Evolutionary conservation across 1,284 basidiomycete genomes (phyloP).

Genomic region (Fomes fomentarius): DNA sequence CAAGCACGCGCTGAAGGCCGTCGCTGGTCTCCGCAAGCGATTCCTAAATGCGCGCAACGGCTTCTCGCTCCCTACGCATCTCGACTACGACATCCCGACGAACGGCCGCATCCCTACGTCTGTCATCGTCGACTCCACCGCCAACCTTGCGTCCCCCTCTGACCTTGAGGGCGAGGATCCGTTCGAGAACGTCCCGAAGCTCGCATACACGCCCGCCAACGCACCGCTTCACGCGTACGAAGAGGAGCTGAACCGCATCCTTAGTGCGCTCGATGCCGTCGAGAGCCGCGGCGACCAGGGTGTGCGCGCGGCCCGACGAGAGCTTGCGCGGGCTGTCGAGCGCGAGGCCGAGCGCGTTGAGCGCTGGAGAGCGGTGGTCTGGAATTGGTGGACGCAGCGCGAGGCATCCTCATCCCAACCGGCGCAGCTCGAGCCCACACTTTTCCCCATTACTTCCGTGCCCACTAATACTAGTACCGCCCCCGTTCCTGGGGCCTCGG

Average conservation of each 20-base stretch:
- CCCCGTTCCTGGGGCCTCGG: background rate
- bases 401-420: background rate
- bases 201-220: conserved; percentile 48
- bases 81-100: conserved; percentile 29
- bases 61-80: conserved; percentile 29
- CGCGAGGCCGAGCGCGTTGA: conserved; percentile 53
- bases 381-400: conserved; percentile 21
- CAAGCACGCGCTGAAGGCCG: conserved; percentile 24
- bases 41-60: conserved; percentile 27
- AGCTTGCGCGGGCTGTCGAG: conserved; percentile 64
- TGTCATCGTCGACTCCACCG: conserved; percentile 11
- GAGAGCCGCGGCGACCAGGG: conserved; percentile 62
- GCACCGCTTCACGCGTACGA: conserved; percentile 52
- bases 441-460: background rate
- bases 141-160: conserved; percentile 1
- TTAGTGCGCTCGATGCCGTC: conserved; percentile 68
- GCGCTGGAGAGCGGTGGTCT: conserved; percentile 31
- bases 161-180: conserved; percentile 6
- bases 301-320: conserved; percentile 58
- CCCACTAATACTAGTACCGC: background rate
- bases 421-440: background rate
- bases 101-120: conserved; percentile 21
- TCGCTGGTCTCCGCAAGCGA: conserved; percentile 24
- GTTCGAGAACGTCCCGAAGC: conserved; percentile 19
- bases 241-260: conserved; percentile 58